Conservation (phyloP, 2,329 filamentous ascomycete genomes). For the Stemphylium beticola region DNA sequence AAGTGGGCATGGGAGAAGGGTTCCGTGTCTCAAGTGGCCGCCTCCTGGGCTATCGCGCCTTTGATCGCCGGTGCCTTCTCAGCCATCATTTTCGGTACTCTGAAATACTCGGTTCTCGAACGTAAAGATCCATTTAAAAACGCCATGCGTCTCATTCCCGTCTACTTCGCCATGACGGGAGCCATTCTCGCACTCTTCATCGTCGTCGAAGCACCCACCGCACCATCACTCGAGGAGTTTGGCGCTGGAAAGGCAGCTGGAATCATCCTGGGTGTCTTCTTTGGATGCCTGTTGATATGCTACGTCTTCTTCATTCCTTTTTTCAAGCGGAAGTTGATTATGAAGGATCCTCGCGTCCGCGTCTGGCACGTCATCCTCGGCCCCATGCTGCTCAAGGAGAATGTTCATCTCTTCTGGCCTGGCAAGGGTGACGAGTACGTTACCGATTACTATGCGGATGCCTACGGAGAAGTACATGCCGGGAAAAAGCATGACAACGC, state of each 20-base stretch:
- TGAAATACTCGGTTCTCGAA: constrained; percentile 59
- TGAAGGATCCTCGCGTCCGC: constrained; percentile 33
- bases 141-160: constrained; percentile 57
- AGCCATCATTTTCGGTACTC: constrained; percentile 56
- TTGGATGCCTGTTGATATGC: constrained; percentile 25
- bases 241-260: constrained; percentile 38
- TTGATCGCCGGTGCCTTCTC: constrained; percentile 56
- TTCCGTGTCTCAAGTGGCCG: constrained; percentile 45
- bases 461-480: constrained; percentile 32
- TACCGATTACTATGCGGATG: constrained; percentile 50
- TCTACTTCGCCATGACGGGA: constrained; percentile 58
- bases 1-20: constrained; percentile 36
- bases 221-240: constrained; percentile 37
- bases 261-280: constrained; percentile 37
- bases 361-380: constrained; percentile 43
- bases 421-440: constrained; percentile 47
- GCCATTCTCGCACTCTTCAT: constrained; percentile 64
- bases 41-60: constrained; percentile 59
- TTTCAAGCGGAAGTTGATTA: constrained; percentile 35
- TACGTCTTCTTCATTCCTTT: constrained; percentile 41
- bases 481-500: constrained; percentile 15
- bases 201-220: constrained; percentile 55
- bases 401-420: constrained; percentile 51
- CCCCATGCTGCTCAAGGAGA: constrained; percentile 49
- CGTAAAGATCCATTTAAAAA: constrained; percentile 57